Conservation (phyloP, 2,329 filamentous ascomycete genomes). For the Teratosphaeria zuluensis region DNA sequence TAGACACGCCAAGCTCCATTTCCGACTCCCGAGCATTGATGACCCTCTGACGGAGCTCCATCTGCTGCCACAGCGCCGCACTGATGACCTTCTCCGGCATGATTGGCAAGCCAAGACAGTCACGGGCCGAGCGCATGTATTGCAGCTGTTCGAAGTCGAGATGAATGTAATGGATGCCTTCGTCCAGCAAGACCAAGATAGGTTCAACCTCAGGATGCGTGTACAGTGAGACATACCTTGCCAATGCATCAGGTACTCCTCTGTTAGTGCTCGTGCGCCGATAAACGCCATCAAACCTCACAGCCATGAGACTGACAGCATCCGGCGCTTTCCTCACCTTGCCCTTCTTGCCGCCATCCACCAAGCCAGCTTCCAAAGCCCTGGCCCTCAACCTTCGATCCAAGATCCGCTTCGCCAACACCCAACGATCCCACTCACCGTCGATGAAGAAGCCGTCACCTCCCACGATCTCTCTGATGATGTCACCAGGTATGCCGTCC, state of each 20-base stretch:
- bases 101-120: slow-evolving; percentile 45
- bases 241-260: slow-evolving; percentile 35
- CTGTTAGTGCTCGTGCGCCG: slow-evolving; percentile 33
- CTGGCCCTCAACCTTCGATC: slow-evolving; percentile 40
- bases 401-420: slow-evolving; percentile 44
- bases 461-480: slow-evolving; percentile 49
- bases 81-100: slow-evolving; percentile 47
- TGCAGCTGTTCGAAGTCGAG: slow-evolving; percentile 50
- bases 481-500: slow-evolving; percentile 49
- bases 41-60: slow-evolving; percentile 46
- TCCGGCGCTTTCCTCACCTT: slow-evolving; percentile 38
- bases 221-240: slow-evolving; percentile 43
- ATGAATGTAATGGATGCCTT: slow-evolving; percentile 52
- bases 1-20: slow-evolving; percentile 44
- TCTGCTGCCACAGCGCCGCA: slow-evolving; percentile 48
- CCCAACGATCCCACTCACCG: slow-evolving; percentile 50
- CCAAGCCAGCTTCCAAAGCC: slow-evolving; percentile 39
- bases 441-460: slow-evolving; percentile 51
- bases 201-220: slow-evolving; percentile 46
- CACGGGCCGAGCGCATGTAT: slow-evolving; percentile 41
- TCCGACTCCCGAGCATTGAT: slow-evolving; percentile 42
- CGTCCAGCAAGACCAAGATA: slow-evolving; percentile 46
- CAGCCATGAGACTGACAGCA: slow-evolving; percentile 39
- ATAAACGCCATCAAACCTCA: slow-evolving; percentile 45
- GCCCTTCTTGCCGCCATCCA: slow-evolving; percentile 34